Conservation (phyloP, 805 yeast genomes). For the Metschnikowia gruessii region DNA sequence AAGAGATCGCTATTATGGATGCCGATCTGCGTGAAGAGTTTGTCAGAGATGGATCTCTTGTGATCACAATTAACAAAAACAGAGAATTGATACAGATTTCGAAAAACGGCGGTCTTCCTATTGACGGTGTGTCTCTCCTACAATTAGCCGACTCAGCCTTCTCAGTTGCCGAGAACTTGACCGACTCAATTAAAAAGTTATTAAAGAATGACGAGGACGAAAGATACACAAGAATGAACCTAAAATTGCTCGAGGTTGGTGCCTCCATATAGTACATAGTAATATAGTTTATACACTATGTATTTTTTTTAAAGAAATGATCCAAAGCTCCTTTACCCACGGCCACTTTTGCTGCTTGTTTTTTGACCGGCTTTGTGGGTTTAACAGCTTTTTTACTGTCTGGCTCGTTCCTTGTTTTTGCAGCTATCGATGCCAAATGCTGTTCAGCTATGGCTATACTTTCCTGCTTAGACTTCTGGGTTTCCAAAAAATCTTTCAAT, state of each 20-base stretch:
- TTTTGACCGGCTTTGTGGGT: constrained; percentile 24
- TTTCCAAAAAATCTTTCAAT: constrained; percentile 20
- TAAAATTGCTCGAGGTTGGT: constrained; percentile 37
- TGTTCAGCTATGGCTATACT: constrained; percentile 26
- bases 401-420: constrained; percentile 20
- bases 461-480: constrained; percentile 21
- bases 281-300: not conserved
- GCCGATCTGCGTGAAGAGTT: constrained; percentile 75
- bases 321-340: constrained; percentile 69
- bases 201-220: constrained; percentile 52
- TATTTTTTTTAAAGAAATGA: constrained; percentile 53
- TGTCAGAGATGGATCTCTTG: constrained; percentile 72
- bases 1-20: constrained; percentile 67
- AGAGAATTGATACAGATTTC: constrained; percentile 87
- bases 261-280: constrained; percentile 25
- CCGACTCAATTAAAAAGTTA: constrained; percentile 57
- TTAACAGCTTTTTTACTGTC: constrained; percentile 19
- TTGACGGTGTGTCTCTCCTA: constrained; percentile 67
- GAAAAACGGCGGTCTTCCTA: constrained; percentile 86
- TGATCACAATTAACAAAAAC: constrained; percentile 85
- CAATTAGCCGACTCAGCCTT: constrained; percentile 68
- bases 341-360: constrained; percentile 40
- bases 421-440: constrained; percentile 23
- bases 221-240: constrained; percentile 39
- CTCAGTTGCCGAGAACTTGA: constrained; percentile 56